Base-by-base conservation (phyloP, 2,329 filamentous ascomycete genomes). In the Fusarium sp. region DNA sequence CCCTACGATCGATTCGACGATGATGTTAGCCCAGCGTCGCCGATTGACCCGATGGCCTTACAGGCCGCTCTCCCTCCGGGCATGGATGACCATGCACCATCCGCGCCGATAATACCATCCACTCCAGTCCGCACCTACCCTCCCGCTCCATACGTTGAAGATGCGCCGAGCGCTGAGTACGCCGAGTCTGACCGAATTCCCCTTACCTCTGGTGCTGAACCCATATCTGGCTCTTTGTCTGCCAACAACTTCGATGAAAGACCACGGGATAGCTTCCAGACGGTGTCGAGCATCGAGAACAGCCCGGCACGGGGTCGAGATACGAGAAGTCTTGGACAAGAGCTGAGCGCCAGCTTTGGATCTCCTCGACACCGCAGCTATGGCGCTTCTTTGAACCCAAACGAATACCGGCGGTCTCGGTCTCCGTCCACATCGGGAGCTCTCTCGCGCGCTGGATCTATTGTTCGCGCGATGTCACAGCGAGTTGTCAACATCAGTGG, bases 401-500 rank as follows among this genome's bases (percentile, higher is more conserved):
- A 83, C 22, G 87, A 86, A 27, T 82, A 84, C 68, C 86, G 87
- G 62, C 85, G 88, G 52, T 93, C 92, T 50, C 86, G 92, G 43
- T 91, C 92, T 2, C 86, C 90, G 3, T 92, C 91, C 20, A 87
- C 89, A 10, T 88, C 90, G 12, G 89, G 89, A 30, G 92, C 93
- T 20, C 82, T 95, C 62, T 90, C 88, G 27, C 88, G 91, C 76
- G 93, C 93, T 70, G 90, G 93, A 52, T 94, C 93, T 10, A 94
- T 95, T 77, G 90, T 95, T 83, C 90, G 93, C 74, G 91, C 91
- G 71, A 97, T 99, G 91, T 98, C 97, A 35, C 95, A 98, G 85
- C 94, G 97, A 86, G 95, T 99, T 65, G 97, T 99, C 79, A 98
- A 98, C 80, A 90, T 99, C 78, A 98, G 95, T 83, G 97, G 97